Conservation (phyloP, 768 basidiomycete species). For the Lyophyllum decastes region DNA sequence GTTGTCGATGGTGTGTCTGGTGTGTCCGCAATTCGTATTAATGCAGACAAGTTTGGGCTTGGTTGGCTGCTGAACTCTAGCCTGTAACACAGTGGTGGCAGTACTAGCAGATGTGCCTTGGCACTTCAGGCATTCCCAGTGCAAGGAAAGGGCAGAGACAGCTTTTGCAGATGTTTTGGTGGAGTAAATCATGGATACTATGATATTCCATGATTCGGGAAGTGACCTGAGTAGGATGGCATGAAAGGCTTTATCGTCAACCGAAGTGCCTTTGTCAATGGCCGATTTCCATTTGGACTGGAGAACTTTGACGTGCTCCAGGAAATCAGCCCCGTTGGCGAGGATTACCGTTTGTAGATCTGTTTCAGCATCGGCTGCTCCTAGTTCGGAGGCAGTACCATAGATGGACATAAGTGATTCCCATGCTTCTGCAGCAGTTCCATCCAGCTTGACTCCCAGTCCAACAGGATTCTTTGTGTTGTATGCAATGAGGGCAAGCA, state of each 20-base stretch:
- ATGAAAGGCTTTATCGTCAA: slow-evolving; percentile 17
- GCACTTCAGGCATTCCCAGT: slow-evolving; percentile 3
- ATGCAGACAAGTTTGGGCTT: background rate
- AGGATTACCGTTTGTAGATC: slow-evolving; percentile 11
- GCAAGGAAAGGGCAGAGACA: slow-evolving; percentile 6
- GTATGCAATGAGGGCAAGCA: background rate
- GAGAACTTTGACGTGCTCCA: slow-evolving; percentile 15
- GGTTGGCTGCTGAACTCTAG: background rate
- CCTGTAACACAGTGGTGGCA: background rate
- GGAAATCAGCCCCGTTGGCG: slow-evolving; percentile 12
- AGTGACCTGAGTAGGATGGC: slow-evolving; percentile 21
- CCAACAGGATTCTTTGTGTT: slow-evolving; percentile 21
- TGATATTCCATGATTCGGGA: slow-evolving; percentile 20
- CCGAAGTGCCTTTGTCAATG: slow-evolving; percentile 13
- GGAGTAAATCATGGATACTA: slow-evolving; percentile 16
- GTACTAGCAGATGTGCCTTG: too few species aligned
- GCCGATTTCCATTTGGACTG: slow-evolving; percentile 14
- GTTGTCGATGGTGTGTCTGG: background rate
- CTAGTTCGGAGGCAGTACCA: slow-evolving; percentile 8
- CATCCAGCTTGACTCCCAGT: slow-evolving; percentile 16
- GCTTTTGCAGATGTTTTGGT: slow-evolving; percentile 8
- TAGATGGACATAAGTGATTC: slow-evolving; percentile 14
- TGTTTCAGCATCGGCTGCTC: slow-evolving; percentile 9
- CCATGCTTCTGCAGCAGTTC: slow-evolving; percentile 17
- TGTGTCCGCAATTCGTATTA: background rate